Conservation (phyloP, 2,329 filamentous ascomycete species). For the Purpureocillium takamizusanense region DNA sequence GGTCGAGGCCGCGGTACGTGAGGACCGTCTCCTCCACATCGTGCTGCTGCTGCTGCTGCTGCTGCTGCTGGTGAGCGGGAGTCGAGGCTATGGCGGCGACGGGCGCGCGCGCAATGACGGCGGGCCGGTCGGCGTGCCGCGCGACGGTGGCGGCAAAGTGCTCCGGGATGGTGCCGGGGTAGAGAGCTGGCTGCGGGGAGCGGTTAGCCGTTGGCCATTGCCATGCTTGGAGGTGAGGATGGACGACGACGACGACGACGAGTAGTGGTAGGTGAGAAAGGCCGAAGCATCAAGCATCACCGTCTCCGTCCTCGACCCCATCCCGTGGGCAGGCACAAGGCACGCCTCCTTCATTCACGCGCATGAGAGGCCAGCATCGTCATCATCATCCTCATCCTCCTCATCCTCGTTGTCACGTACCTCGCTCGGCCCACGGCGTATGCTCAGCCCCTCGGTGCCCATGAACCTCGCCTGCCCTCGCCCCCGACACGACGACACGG, state of each 20-base stretch:
- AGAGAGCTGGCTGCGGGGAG: slow-evolving; percentile 50
- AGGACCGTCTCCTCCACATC: slow-evolving; percentile 49
- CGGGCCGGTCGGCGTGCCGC: slow-evolving; percentile 52
- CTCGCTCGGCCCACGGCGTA: slow-evolving; percentile 19
- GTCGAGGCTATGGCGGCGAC: slow-evolving; percentile 29
- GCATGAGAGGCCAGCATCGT: too few species aligned
- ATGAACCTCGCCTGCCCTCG: slow-evolving; percentile 2
- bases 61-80: too few species aligned
- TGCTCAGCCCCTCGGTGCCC: slow-evolving; percentile 14
- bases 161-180: slow-evolving; percentile 59
- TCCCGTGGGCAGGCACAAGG: too few species aligned
- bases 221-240: too few species aligned
- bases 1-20: slow-evolving; percentile 69
- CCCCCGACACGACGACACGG: background rate
- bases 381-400: too few species aligned
- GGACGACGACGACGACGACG: too few species aligned
- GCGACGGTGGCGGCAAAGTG: slow-evolving; percentile 62
- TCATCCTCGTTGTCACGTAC: slow-evolving; percentile 14
- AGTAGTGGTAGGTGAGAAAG: too few species aligned
- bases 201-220: slow-evolving; percentile 1
- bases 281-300: too few species aligned
- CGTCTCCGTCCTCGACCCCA: too few species aligned
- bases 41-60: too few species aligned
- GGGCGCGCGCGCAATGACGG: slow-evolving; percentile 44
- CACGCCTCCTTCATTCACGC: too few species aligned